Percentiles rank a stretch among this genome's conserved stretches.
Conservation (phyloP, 345 rosid species). For the Melastoma malabathricum region DNA sequence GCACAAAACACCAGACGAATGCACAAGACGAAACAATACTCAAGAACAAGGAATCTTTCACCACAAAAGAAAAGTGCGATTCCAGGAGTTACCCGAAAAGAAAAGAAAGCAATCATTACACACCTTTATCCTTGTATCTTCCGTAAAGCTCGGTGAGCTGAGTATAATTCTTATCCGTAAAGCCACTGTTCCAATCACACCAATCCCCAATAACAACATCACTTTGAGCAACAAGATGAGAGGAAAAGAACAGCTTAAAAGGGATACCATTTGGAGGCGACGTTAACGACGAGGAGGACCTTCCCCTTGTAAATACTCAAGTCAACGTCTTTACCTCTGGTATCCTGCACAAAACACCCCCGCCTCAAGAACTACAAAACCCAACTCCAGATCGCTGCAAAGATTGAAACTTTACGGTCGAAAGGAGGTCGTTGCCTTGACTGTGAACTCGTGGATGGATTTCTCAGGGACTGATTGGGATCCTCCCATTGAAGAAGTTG, state of each 20-base stretch:
- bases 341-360: slow-evolving; percentile 30
- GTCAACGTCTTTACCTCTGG: slow-evolving; percentile 57
- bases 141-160: slow-evolving; percentile 61
- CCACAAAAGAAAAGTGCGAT: too few relatives aligned
- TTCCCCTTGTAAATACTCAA: slow-evolving; percentile 65
- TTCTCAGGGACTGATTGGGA: slow-evolving; percentile 40
- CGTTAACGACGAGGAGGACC: slow-evolving; percentile 73
- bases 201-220: neutral
- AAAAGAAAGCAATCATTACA: neutral
- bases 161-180: slow-evolving; percentile 65
- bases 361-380: neutral
- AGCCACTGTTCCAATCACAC: slow-evolving; percentile 39
- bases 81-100: neutral
- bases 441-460: slow-evolving; percentile 61
- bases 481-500: slow-evolving; percentile 8
- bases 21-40: too few relatives aligned
- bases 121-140: slow-evolving; percentile 64
- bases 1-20: too few relatives aligned
- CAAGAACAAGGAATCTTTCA: too few relatives aligned
- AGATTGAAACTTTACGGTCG: neutral
- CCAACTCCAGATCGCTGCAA: neutral
- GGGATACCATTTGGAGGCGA: slow-evolving; percentile 81
- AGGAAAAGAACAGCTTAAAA: neutral
- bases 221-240: neutral
- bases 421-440: slow-evolving; percentile 28